Base-by-base conservation (phyloP, 805 yeast species). In the Aciculoconidium aculeatum region DNA sequence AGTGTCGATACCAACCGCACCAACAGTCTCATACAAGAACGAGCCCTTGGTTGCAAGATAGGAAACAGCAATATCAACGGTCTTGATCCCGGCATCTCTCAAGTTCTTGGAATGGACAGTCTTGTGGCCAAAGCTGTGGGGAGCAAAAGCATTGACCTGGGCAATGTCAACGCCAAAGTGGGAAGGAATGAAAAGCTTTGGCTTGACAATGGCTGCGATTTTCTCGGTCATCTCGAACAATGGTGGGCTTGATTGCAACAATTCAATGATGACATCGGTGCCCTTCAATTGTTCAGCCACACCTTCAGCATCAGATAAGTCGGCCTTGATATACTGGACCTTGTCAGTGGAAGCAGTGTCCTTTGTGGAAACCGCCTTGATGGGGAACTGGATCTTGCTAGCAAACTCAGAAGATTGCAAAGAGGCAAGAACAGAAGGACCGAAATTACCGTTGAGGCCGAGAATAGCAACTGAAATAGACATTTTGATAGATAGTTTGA, bases 131-230 rank as follows among this genome's bases (percentile, higher is more conserved):
- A 53, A 42, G 32, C 68, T 53, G 1, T 56, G 59, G 5, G 73
- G 67, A 13, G 61, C 47, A 13, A 30, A 21, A 12, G 40, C 34
- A 4, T 41, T 41, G 13, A 48, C 47, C 6, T 45, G 53, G 3
- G 39, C 45, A 11, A 64, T 28, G 31, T 73, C 75, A 13, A 59
- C 42, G 22, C 84, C 86, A 41, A 70, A 77, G 41, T 75, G 81
- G 2, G 79, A 68, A 17, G 81, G 80, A 39, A 75, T 66, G 53
- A 63, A 76, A 18, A 73, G 45, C 44, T 68, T 67, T 28, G 75
- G 72, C 38, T 67, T 65, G 28, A 58, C 61, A 17, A 44, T 51
- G 7, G 48, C 45, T 3, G 66, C 65, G 6, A 68, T 29, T 14
- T 42, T 63, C 27, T 67, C 71, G 18, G 66, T 34, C 10, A 54